phyloP scores from a whole-genome alignment of 2,329 filamentous ascomycete genomes.

The Stagonosporopsis chrysanthemi region DNA sequence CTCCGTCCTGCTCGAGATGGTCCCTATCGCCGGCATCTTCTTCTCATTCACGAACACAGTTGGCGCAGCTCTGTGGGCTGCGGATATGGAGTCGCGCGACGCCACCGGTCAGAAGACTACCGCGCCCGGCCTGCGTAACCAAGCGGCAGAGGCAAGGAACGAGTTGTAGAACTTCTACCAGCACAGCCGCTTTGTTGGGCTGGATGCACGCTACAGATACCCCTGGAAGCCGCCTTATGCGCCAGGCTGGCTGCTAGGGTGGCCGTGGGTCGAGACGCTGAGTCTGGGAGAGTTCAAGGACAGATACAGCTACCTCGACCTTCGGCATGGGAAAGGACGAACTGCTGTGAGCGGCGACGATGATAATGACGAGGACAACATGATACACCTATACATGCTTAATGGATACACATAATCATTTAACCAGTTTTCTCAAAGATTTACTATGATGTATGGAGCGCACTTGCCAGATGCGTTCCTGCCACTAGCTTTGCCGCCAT shows the following conservation, averaged over 20 bases:
- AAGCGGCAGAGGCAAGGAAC: slow-evolving; percentile 46
- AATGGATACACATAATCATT: background rate
- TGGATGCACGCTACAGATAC: slow-evolving; percentile 33
- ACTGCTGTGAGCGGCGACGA: background rate
- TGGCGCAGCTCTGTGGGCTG: slow-evolving; percentile 92
- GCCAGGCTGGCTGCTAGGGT: slow-evolving; percentile 42
- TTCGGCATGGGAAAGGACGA: background rate
- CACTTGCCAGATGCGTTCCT: background rate
- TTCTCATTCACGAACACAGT: slow-evolving; percentile 93
- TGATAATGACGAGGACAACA: background rate
- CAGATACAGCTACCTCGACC: background rate
- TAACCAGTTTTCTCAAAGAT: background rate
- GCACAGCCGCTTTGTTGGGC: slow-evolving; percentile 3
- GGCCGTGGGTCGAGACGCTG: slow-evolving; percentile 26
- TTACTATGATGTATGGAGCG: background rate
- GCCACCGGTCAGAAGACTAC: slow-evolving; percentile 36
- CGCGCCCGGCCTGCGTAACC: slow-evolving; percentile 46
- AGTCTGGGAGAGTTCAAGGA: background rate
- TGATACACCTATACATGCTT: slow-evolving; percentile 6
- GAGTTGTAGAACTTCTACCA: slow-evolving; percentile 41
- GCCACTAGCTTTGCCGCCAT: too few species aligned
- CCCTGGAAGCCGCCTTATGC: slow-evolving; percentile 48
- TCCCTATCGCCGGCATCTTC: slow-evolving; percentile 81
- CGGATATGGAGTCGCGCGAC: slow-evolving; percentile 71
- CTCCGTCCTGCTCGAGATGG: slow-evolving; percentile 81